Evolutionary conservation across 495 filamentous ascomycete species (phyloP).

Genomic region (Annulohypoxylon maeteangense): DNA sequence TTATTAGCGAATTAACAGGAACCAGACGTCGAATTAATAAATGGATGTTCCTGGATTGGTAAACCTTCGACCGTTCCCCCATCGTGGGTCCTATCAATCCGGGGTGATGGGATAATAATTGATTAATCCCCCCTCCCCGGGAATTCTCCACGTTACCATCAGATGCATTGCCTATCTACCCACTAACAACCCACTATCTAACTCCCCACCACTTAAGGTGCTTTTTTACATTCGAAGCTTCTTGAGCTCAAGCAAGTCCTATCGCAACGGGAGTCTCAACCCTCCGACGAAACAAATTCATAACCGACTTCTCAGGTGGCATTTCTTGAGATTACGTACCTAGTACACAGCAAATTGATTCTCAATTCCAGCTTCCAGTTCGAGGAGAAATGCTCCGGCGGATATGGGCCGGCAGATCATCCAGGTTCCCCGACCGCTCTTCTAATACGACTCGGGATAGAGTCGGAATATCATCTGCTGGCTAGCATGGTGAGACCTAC

Average conservation of each 20-base stretch:
- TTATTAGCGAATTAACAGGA: not conserved
- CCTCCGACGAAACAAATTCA: not conserved
- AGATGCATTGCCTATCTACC: not conserved
- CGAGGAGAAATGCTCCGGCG: not conserved
- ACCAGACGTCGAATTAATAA: not conserved
- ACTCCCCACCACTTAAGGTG: not conserved
- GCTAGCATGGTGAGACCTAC: not conserved
- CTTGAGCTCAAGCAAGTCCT: not conserved
- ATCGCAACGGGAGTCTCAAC: not conserved
- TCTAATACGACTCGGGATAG: not conserved
- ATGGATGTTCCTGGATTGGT: constrained; percentile 1
- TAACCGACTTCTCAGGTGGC: too few species aligned
- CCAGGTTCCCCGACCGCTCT: constrained; percentile 3
- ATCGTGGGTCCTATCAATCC: not conserved
- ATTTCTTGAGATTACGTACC: too few species aligned
- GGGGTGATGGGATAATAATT: not conserved
- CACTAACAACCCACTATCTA: not conserved
- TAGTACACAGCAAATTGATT: not conserved
- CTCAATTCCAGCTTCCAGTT: not conserved
- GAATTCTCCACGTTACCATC: not conserved
- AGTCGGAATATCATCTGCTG: not conserved
- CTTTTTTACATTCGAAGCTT: not conserved
- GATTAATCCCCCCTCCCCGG: not conserved
- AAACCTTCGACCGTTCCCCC: not conserved
- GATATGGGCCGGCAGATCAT: not conserved